These are phyloP conservation scores for Crithidia mellificae DNA, from an alignment of 208 protist species.

Conservation along the genomic window DNA sequence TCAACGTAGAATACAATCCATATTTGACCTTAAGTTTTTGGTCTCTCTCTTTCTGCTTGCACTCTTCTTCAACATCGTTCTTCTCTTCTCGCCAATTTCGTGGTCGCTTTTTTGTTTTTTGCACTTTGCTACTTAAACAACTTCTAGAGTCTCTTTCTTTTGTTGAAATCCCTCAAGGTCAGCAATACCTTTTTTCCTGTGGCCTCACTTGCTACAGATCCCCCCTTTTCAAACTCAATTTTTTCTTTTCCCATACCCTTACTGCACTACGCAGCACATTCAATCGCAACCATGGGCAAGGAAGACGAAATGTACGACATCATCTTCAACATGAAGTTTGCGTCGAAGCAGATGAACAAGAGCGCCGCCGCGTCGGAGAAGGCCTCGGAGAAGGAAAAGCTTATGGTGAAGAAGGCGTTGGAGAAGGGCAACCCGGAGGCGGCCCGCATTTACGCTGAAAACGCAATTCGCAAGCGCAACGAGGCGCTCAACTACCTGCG, in stretches of 20 bases:
- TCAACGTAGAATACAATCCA: too few relatives aligned
- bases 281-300: constrained; percentile 48
- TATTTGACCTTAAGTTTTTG: too few relatives aligned
- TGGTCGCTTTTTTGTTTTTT: too few relatives aligned
- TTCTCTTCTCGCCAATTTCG: too few relatives aligned
- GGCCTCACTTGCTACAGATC: too few relatives aligned
- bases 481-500: constrained; percentile 95
- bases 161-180: too few relatives aligned
- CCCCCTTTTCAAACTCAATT: too few relatives aligned
- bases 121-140: too few relatives aligned
- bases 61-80: too few relatives aligned
- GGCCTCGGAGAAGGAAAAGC: constrained; percentile 91
- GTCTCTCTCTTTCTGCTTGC: too few relatives aligned
- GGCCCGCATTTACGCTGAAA: constrained; percentile 98
- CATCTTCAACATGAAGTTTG: constrained; percentile 96
- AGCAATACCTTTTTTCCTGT: too few relatives aligned
- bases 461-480: constrained; percentile 97
- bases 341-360: constrained; percentile 94
- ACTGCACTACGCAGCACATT: not conserved
- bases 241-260: not conserved
- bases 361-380: constrained; percentile 86
- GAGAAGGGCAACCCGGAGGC: constrained; percentile 97
- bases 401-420: constrained; percentile 94
- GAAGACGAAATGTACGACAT: constrained; percentile 87
- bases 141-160: too few relatives aligned